Evolutionary conservation across 2,329 filamentous ascomycete genomes (phyloP).

Genomic region (Ascochyta viciae-villosae): DNA sequence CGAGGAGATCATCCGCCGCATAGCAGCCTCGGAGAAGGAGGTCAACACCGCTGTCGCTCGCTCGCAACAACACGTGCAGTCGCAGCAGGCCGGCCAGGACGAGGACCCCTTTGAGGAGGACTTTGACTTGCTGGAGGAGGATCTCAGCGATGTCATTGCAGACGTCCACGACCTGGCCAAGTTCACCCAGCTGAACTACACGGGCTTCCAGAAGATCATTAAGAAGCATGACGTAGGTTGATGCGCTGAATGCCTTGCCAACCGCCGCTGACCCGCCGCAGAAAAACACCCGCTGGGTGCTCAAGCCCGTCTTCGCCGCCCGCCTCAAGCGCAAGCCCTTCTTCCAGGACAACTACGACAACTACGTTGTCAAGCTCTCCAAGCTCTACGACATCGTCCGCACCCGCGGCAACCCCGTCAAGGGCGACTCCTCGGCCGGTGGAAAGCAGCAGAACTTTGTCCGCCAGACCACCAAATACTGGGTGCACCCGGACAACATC

Average conservation of each 20-base stretch:
- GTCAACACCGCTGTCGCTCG: constrained; percentile 85
- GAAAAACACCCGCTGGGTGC: constrained; percentile 94
- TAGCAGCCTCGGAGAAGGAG: constrained; percentile 85
- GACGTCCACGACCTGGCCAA: constrained; percentile 98
- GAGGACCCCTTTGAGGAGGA: constrained; percentile 80
- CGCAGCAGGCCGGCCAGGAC: constrained; percentile 28
- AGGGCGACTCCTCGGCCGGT: constrained; percentile 89
- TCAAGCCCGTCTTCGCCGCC: constrained; percentile 94
- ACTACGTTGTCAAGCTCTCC: constrained; percentile 91
- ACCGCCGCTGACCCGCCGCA: constrained; percentile 48
- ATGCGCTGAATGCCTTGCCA: constrained; percentile 9
- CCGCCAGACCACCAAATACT: constrained; percentile 98
- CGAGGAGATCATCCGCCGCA: constrained; percentile 91
- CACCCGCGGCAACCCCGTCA: constrained; percentile 88
- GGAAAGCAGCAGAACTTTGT: constrained; percentile 95
- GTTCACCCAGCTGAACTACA: constrained; percentile 98
- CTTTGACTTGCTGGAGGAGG: constrained; percentile 91
- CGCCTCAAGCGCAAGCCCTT: constrained; percentile 95
- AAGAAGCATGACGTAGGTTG: constrained; percentile 93
- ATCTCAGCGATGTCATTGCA: constrained; percentile 96
- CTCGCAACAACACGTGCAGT: constrained; percentile 20
- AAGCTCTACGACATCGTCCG: constrained; percentile 94
- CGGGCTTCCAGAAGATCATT: constrained; percentile 99
- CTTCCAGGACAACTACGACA: constrained; percentile 99
- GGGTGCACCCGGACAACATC: constrained; percentile 98